These are phyloP conservation scores for Rubus parviflorus DNA, from an alignment of 306 rosid species.

Conservation along the genomic window DNA sequence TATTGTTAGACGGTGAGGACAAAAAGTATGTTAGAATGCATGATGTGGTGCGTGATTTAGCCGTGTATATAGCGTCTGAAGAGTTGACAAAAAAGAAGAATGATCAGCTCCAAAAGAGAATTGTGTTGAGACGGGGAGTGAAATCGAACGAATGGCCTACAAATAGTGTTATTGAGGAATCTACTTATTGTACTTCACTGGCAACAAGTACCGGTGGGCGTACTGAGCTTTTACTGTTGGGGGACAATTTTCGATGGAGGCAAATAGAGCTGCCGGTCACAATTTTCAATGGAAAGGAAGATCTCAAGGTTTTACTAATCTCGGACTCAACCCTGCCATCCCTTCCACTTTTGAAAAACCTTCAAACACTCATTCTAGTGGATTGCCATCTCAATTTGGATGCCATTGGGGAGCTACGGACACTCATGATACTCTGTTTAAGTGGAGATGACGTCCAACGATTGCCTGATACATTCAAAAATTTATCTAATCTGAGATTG, in stretches of 20 bases:
- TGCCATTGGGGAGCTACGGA: conserved; percentile 1
- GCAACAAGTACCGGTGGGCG: neutral
- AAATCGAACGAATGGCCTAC: neutral
- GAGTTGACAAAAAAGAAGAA: neutral
- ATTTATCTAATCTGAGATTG: neutral
- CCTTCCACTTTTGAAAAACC: neutral
- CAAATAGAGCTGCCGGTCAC: neutral
- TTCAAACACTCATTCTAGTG: neutral
- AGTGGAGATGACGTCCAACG: neutral
- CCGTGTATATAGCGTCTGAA: neutral
- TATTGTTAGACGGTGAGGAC: neutral
- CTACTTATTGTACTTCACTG: neutral
- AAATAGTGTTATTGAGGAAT: too few species aligned
- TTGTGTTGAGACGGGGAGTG: neutral
- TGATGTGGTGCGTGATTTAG: conserved; percentile 13
- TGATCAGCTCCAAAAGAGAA: neutral
- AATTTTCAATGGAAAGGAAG: neutral
- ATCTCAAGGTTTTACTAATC: conserved; percentile 13
- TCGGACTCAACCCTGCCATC: neutral
- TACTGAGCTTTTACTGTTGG: neutral
- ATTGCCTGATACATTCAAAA: neutral
- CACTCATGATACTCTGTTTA: neutral
- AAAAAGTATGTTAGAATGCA: neutral
- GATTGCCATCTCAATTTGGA: neutral
- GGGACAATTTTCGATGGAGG: too few species aligned